Base-by-base conservation (phyloP, 768 basidiomycete species). In the Filobasidium wieringae region DNA sequence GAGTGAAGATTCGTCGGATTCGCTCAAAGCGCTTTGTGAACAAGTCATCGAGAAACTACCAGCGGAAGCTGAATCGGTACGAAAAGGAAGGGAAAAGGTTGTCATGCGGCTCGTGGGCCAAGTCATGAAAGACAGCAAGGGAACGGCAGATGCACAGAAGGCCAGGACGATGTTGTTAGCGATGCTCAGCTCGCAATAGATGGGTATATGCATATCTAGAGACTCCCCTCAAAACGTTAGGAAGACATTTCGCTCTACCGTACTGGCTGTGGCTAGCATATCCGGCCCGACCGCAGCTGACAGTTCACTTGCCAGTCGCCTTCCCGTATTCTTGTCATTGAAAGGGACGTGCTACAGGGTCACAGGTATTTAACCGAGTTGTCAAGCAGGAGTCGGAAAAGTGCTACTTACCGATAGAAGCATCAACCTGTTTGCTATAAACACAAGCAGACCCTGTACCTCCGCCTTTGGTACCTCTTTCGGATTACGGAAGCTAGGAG, bases 81-180 rank as follows among this genome's bases (percentile, higher is more conserved):
- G 79, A 15, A 76, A 76, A 17, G 91, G 92, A 0, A 84, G 85
- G 53, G 74, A 73, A n/a, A 85, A 84, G 59, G 88, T 88, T 5
- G 63, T 91, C 36, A 86, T 86, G 75, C 84, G 84, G 60, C 78
- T 96, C 41, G 78, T 92, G 1, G 91, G 91, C 0, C 78, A 81
- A 64, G 87, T 93, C 29, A 91, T 96, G 87, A 84, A 83, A 72
- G 72, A 80, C 51, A 87, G 83, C 62, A 77, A 81, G 58, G 93
- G 93, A 15, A 79, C 81, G 43, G 88, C 84, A 14, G 84, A 93
- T 73, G 86, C 89, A 0, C 77, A 78, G 57, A 76, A 76, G 27
- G 82, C 80, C 19, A 80, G 76, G 65, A 73, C 69, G 29, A 73
- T 78, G 59, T 64, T 93, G 40, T n/a, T 32, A 32, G 60, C 32